These are phyloP conservation scores for Candida chilensis DNA, from an alignment of 805 yeast genomes.

Conservation along the genomic window DNA sequence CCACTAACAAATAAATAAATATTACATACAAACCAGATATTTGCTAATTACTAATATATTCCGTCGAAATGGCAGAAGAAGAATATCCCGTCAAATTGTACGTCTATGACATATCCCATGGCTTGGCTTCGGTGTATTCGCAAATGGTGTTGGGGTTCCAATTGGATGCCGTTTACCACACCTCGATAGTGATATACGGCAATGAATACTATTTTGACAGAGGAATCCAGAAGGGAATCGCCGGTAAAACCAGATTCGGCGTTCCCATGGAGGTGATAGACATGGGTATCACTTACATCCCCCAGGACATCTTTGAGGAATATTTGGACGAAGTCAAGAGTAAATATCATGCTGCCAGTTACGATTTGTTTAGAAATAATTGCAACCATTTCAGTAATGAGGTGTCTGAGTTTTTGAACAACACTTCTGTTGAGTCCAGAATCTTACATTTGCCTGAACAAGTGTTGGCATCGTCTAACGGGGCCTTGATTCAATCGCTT, in stretches of 20 bases:
- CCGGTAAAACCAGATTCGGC: conserved; percentile 56
- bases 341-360: conserved; percentile 35
- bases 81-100: conserved; percentile 37
- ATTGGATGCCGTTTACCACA: conserved; percentile 61
- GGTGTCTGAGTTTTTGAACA: conserved; percentile 47
- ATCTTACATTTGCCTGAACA: conserved; percentile 43
- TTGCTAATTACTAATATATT: no score
- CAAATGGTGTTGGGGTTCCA: conserved; percentile 41
- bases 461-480: no score
- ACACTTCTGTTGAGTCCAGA: conserved; percentile 41
- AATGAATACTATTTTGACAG: conserved; percentile 51
- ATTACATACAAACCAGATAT: no score
- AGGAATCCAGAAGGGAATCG: conserved; percentile 36
- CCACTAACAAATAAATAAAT: no score
- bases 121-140: conserved; percentile 45
- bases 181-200: conserved; percentile 45
- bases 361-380: conserved; percentile 53
- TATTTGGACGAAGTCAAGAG: conserved; percentile 39
- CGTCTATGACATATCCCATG: conserved; percentile 57
- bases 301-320: conserved; percentile 42
- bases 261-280: conserved; percentile 41
- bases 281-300: conserved; percentile 43
- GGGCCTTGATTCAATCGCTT: no score
- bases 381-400: conserved; percentile 63
- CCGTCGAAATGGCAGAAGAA: no score